These are phyloP conservation scores for Stemphylium lycopersici DNA, from an alignment of 2,329 filamentous ascomycete species.

Conservation along the genomic window DNA sequence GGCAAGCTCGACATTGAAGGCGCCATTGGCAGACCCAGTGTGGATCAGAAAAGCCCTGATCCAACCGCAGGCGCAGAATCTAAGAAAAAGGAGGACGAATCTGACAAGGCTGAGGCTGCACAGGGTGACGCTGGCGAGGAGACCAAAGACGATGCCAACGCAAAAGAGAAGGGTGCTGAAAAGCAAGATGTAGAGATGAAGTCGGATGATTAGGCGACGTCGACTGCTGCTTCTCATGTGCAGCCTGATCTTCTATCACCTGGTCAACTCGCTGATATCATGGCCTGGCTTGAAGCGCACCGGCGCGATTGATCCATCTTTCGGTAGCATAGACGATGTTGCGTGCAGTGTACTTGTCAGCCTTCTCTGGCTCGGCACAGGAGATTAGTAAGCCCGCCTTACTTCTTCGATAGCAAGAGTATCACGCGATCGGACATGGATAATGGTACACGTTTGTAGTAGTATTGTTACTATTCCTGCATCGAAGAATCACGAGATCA, in stretches of 20 bases:
- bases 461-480: too few species aligned
- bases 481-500: too few species aligned
- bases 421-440: too few species aligned
- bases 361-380: too few species aligned
- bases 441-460: too few species aligned
- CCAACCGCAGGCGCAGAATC: constrained; percentile 9
- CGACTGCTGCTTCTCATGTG: background rate
- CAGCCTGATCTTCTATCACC: background rate
- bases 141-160: background rate
- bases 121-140: background rate
- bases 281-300: background rate
- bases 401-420: too few species aligned
- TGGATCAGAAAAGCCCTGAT: constrained; percentile 39
- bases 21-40: constrained; percentile 44
- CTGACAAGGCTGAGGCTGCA: background rate
- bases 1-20: constrained; percentile 49
- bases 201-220: constrained; percentile 14
- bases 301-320: background rate
- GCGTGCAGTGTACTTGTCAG: too few species aligned
- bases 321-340: background rate
- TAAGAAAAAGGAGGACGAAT: constrained; percentile 26
- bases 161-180: background rate
- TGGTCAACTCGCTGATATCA: background rate
- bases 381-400: too few species aligned
- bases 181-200: constrained; percentile 17